phyloP scores from a whole-genome alignment of 441 rosid species.

The Arabidopsis hybrid region DNA sequence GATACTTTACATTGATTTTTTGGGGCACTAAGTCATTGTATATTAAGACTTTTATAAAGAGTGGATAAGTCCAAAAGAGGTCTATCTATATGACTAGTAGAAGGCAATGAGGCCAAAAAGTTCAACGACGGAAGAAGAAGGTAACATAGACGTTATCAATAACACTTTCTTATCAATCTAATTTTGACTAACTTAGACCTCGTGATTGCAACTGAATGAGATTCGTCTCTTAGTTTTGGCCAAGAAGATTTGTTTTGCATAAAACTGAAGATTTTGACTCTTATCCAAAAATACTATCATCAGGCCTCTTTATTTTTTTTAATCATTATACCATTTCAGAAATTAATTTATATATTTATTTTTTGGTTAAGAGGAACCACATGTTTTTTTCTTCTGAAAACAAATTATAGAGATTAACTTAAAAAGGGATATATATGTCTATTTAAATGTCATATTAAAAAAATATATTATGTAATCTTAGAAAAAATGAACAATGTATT shows the following conservation, averaged over 20 bases:
- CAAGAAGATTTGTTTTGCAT: constrained; percentile 15
- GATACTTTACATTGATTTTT: constrained; percentile 6
- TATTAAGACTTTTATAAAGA: not conserved
- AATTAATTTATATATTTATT: too few relatives aligned
- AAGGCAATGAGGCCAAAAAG: constrained; percentile 23
- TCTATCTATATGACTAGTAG: constrained; percentile 34
- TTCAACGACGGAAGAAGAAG: constrained; percentile 49
- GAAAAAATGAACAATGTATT: too few relatives aligned
- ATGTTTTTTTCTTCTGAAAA: too few relatives aligned
- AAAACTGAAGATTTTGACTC: not conserved
- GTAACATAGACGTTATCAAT: constrained; percentile 28
- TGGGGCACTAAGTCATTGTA: not conserved
- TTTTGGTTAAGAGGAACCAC: too few relatives aligned
- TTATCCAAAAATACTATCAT: not conserved
- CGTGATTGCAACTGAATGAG: constrained; percentile 28
- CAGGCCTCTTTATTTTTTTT: not conserved
- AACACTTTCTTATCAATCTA: constrained; percentile 30
- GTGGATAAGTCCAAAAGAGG: constrained; percentile 40
- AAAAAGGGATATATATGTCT: too few relatives aligned
- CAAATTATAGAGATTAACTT: too few relatives aligned
- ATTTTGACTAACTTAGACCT: constrained; percentile 40
- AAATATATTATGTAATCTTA: too few relatives aligned
- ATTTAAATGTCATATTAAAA: too few relatives aligned
- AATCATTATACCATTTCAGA: not conserved
- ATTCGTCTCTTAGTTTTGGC: constrained; percentile 24